Evolutionary conservation across 2,329 filamentous ascomycete genomes (phyloP), one percentile per base, ranked within the genome.

Genomic region (Berkeleyomyces basicola): DNA sequence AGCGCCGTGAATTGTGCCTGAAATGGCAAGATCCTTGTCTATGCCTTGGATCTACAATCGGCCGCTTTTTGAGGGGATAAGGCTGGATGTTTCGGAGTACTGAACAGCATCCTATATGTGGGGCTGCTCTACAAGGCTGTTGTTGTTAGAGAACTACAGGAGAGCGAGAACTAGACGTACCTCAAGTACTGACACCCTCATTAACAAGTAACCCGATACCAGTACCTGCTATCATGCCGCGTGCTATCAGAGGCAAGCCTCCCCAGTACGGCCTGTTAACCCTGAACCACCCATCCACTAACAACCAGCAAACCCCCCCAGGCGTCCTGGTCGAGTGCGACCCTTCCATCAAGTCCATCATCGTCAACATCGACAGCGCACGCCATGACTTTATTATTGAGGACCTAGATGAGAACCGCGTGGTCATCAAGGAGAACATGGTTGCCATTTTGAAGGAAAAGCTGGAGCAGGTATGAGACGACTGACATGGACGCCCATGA

Each of bases 311-410:
- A 23, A 39, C 63, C 36, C 44, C 63, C 39, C 23, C 60, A 82
- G 87, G 87, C 66, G 84, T 88, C 37, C 79, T 92, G 67, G 83
- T 92, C 73, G 83, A 90, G 73, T 90, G 86, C 74, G 88, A 92
- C 71, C 85, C 88, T n/a, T 88, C 86, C 53, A 90, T 92, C 79
- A 91, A 90, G 74, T 87, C 88, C 66, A 90, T 91, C 76, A 86
- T 92, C 69, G 78, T 88, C 68, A 87, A 84, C 69, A 87, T 92
- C 67, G 85, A 92, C 73, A 81, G 77, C 68, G 77, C 82, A 63
- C 79, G 80, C 67, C 83, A 90, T 72, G 83, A 85, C 67, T 88
- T 83, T 71, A 87, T 92, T 70, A 87, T 90, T 66, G 86, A 90
- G 68, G 86, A 90, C 66, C 79, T 91, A 1, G 87, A 91, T 73